These are phyloP conservation scores for Wickerhamiella spandovensis DNA, from an alignment of 805 yeast species.

Conservation along the genomic window DNA sequence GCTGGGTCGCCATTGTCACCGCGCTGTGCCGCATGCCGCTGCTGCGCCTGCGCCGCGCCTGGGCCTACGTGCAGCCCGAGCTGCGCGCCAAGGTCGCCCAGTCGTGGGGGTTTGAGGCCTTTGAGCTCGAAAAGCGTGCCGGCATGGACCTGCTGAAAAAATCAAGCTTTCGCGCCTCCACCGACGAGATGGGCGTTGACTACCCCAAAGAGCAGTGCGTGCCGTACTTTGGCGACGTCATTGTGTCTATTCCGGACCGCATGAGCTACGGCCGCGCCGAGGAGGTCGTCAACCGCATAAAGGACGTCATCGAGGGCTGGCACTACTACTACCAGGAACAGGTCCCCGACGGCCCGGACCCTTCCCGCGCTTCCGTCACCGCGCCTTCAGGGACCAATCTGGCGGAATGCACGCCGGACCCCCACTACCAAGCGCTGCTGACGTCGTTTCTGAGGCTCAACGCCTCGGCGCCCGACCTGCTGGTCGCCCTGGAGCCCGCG, in stretches of 20 bases:
- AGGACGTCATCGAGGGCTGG: conserved; percentile 73
- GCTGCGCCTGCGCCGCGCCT: conserved; percentile 55
- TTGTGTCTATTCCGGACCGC: conserved; percentile 34
- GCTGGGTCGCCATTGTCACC: conserved; percentile 86
- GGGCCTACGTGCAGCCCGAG: conserved; percentile 57
- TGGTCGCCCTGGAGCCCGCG: conserved; percentile 6
- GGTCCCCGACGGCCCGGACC: conserved; percentile 29
- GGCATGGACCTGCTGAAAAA: conserved; percentile 42
- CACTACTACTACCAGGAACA: conserved; percentile 47
- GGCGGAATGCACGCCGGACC: background rate
- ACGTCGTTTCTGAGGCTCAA: conserved; percentile 33
- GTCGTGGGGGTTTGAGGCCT: conserved; percentile 89
- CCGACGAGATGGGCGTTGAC: conserved; percentile 70
- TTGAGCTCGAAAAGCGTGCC: conserved; percentile 68
- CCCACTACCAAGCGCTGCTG: conserved; percentile 11
- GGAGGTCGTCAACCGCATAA: conserved; percentile 38
- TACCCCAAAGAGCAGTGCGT: conserved; percentile 68
- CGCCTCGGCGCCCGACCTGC: conserved; percentile 7
- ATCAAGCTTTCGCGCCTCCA: conserved; percentile 56
- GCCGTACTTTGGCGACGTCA: conserved; percentile 83
- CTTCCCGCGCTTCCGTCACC: background rate
- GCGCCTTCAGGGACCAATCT: no score
- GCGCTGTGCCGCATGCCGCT: conserved; percentile 72
- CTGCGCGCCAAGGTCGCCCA: conserved; percentile 47
- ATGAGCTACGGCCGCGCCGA: conserved; percentile 21